Evolutionary conservation across 2,329 filamentous ascomycete genomes (phyloP).

Genomic region (Sporothrix humicola): DNA sequence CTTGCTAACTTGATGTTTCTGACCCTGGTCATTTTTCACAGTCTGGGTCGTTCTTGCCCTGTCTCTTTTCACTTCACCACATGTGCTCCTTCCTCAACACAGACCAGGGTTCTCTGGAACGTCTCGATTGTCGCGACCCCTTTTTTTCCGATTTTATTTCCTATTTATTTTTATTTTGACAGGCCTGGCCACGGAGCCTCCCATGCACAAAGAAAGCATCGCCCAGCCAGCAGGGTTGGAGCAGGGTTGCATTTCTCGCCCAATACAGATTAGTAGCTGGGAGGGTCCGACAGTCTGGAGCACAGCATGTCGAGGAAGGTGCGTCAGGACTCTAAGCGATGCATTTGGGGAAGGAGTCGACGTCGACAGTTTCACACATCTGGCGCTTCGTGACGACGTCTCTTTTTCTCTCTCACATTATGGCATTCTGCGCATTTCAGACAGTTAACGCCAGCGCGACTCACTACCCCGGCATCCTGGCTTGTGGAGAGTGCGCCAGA

Average conservation of each 20-base stretch:
- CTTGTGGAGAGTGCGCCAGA: neutral
- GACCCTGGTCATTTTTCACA: conserved; percentile 8
- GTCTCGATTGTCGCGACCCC: conserved; percentile 18
- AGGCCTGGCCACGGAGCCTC: neutral
- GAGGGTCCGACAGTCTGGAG: conserved; percentile 32
- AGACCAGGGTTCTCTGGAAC: conserved; percentile 25
- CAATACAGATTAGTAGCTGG: conserved; percentile 3
- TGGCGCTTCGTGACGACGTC: neutral
- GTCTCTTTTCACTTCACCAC: too few relatives aligned
- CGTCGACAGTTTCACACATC: neutral
- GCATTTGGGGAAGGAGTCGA: neutral
- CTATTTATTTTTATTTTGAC: neutral
- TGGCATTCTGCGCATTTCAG: neutral
- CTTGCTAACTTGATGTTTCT: neutral
- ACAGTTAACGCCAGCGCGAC: neutral
- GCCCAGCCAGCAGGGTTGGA: neutral
- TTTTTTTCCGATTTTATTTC: neutral
- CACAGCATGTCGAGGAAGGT: conserved; percentile 25
- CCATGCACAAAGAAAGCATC: neutral
- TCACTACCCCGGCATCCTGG: neutral
- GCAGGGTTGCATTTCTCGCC: conserved; percentile 18
- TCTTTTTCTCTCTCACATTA: neutral
- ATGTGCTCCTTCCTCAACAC: conserved; percentile 12
- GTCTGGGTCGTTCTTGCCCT: conserved; percentile 16
- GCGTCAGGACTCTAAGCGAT: conserved; percentile 31